Percentiles rank a stretch among this genome's conserved stretches.
phyloP scores from a whole-genome alignment of 805 yeast species.

The Peterozyma toletana region DNA sequence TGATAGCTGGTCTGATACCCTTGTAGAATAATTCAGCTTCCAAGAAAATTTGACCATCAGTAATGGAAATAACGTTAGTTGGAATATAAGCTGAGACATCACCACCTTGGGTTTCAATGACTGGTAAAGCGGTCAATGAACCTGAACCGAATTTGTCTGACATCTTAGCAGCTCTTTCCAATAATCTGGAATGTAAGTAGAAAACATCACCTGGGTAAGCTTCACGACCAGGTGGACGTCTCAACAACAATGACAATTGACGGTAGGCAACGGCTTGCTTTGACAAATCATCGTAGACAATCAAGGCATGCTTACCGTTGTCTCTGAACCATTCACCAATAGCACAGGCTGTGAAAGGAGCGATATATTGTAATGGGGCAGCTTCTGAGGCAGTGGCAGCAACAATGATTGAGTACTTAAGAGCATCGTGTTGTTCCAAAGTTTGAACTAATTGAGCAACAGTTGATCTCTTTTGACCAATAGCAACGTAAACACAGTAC shows the following conservation, averaged over 20 bases:
- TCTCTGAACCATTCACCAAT: slow-evolving; percentile 99
- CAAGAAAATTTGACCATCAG: slow-evolving; percentile 97
- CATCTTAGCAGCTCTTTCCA: slow-evolving; percentile 98
- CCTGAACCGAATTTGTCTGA: slow-evolving; percentile 85
- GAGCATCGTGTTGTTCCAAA: slow-evolving; percentile 95
- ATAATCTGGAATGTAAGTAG: slow-evolving; percentile 90
- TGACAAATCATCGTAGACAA: slow-evolving; percentile 95
- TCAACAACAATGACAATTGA: slow-evolving; percentile 94
- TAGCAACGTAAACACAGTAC: slow-evolving; percentile 99
- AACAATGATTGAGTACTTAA: slow-evolving; percentile 95
- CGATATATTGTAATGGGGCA: slow-evolving; percentile 99
- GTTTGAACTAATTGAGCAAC: slow-evolving; percentile 99
- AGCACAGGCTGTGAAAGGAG: slow-evolving; percentile 99
- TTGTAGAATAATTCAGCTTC: slow-evolving; percentile 99
- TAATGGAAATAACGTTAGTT: slow-evolving; percentile 94
- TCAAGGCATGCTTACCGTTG: slow-evolving; percentile 96
- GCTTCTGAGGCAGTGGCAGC: slow-evolving; percentile 99
- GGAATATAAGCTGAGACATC: slow-evolving; percentile 98
- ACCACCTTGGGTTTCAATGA: slow-evolving; percentile 98
- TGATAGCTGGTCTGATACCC: slow-evolving; percentile 99
- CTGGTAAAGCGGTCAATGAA: slow-evolving; percentile 92
- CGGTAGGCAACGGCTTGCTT: slow-evolving; percentile 99
- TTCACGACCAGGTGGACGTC: slow-evolving; percentile 97
- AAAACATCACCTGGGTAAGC: slow-evolving; percentile 97
- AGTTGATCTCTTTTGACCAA: slow-evolving; percentile 99